Base-by-base conservation (phyloP, 768 basidiomycete species). In the Lactarius pseudohatsudake region DNA sequence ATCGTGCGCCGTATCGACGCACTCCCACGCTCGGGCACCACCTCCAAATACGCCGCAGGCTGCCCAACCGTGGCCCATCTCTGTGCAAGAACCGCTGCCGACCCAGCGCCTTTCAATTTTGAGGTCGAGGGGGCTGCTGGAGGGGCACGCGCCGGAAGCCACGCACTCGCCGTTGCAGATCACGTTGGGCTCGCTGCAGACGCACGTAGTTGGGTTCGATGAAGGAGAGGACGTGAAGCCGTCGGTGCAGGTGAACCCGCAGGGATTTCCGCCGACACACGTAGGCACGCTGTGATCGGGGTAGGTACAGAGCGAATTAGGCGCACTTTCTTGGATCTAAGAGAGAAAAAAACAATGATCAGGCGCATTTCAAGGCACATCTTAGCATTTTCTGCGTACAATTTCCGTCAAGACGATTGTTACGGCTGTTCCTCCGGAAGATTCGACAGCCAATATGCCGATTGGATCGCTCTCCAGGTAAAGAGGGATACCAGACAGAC, bases 151-250 rank as follows among this genome's bases (percentile, higher is more conserved):
- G n/a, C 67, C 61, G 58, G 63, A 61, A 11, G 22, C 4, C 11
- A 69, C 67, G 63, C 83, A 86, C 47, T 79, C 72, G n/a, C 81
- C 84, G 62, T 84, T 84, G 72, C 84, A 86, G 59, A 80, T 76
- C 3, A 70, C 77, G 62, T 74, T 74, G 1, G 83, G 83, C 47
- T 72, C 62, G 4, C 70, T 57, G 74, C 84, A 85, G 26, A 78
- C 73, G 70, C 84, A 85, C 16, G 74, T 63, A 1, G 74, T 79
- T 10, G 81, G 80, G 22, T 75, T 62, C 8, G 55, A 40, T n/a
- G 71, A 30, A 3, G 81, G 79, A 57, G 40, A 67, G 7, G 67
- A 41, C 1, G 72, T 77, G 71, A 72, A 84, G 72, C 82, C 82
- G 67, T 82, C 74, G 41, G 72, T 78, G 76, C 84, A 84, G 1